These are phyloP conservation scores for Rhizopus arrhizus DNA, from an alignment of 371 early-diverging fungal species.

Conservation along the genomic window DNA sequence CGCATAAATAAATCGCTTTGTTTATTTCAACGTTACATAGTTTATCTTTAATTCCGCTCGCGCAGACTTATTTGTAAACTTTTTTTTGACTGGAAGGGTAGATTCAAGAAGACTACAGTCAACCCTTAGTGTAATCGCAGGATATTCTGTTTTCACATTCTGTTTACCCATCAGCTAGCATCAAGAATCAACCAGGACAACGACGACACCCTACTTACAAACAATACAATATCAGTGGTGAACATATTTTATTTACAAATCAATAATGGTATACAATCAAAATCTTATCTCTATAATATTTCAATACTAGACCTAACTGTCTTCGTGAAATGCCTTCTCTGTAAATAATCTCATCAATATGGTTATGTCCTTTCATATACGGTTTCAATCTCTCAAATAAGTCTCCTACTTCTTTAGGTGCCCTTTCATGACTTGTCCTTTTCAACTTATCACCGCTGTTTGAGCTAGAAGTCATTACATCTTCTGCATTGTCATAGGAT, in stretches of 20 bases:
- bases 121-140: too few relatives aligned
- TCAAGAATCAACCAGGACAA: too few relatives aligned
- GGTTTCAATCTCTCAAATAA: constrained; percentile 69
- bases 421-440: constrained; percentile 41
- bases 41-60: too few relatives aligned
- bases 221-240: too few relatives aligned
- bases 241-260: background rate
- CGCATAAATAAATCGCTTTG: too few relatives aligned
- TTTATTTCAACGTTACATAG: too few relatives aligned
- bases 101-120: too few relatives aligned
- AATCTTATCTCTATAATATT: constrained; percentile 60
- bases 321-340: constrained; percentile 70
- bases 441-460: constrained; percentile 34
- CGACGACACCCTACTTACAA: too few relatives aligned
- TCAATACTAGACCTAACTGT: constrained; percentile 63
- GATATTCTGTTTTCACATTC: too few relatives aligned
- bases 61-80: too few relatives aligned
- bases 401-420: constrained; percentile 56
- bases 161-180: too few relatives aligned
- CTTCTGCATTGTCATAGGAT: constrained; percentile 6
- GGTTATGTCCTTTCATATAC: constrained; percentile 81
- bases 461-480: constrained; percentile 22
- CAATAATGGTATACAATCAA: constrained; percentile 53
- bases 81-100: too few relatives aligned
- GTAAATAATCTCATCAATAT: constrained; percentile 83